Conservation (phyloP, 2,329 filamentous ascomycete genomes). For the Orbilia ellipsospora region DNA sequence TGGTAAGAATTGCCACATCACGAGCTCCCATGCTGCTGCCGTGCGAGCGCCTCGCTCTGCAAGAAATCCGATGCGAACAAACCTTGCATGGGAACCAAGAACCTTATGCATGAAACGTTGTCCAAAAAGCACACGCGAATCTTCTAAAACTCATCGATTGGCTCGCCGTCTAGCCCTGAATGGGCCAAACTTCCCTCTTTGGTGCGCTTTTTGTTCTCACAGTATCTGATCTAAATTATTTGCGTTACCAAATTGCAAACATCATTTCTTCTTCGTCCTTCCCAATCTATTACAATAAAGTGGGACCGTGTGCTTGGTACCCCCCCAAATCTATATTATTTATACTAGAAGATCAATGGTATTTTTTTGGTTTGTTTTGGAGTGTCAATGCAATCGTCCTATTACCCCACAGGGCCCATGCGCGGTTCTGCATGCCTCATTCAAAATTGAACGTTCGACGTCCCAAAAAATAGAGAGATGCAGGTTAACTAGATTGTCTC, state of each 20-base stretch:
- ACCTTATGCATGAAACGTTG: slow-evolving; percentile 54
- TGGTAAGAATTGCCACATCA: slow-evolving; percentile 48
- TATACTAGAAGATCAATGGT: background rate
- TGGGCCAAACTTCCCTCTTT: slow-evolving; percentile 39
- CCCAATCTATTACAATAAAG: background rate
- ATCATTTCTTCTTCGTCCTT: slow-evolving; percentile 7
- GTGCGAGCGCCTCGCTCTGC: slow-evolving; percentile 41
- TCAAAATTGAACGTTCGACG: too few species aligned
- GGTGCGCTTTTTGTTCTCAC: slow-evolving; percentile 22
- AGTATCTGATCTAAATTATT: slow-evolving; percentile 39
- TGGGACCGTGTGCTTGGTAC: background rate
- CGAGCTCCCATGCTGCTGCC: slow-evolving; percentile 45
- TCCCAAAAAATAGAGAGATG: background rate
- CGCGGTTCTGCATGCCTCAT: background rate
- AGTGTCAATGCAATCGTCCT: background rate
- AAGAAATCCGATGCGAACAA: slow-evolving; percentile 51
- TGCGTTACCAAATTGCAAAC: slow-evolving; percentile 43
- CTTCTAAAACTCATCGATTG: slow-evolving; percentile 41
- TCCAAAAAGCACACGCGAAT: slow-evolving; percentile 43
- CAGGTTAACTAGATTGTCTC: background rate
- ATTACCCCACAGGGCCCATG: slow-evolving; percentile 6
- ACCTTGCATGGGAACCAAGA: slow-evolving; percentile 52
- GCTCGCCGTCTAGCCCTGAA: slow-evolving; percentile 29
- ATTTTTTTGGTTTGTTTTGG: background rate
- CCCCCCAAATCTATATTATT: slow-evolving; percentile 8